phyloP scores from a whole-genome alignment of 2,329 filamentous ascomycete genomes.

The Beauveria sp. region DNA sequence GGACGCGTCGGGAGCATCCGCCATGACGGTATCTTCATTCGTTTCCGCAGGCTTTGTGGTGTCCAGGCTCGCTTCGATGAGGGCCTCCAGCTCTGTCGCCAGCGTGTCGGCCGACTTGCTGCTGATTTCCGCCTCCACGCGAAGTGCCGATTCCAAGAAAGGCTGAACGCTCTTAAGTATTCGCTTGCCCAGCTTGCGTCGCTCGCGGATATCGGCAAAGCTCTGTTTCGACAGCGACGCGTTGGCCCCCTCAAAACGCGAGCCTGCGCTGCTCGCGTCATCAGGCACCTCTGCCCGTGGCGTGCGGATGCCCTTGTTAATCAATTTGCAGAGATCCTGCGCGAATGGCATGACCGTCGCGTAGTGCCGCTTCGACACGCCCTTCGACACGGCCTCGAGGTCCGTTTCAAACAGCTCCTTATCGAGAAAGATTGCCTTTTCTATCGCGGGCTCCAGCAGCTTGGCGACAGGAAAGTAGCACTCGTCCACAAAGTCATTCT shows the following conservation, averaged over 20 bases:
- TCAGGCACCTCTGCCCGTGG: slow-evolving; percentile 23
- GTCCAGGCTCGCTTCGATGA: slow-evolving; percentile 62
- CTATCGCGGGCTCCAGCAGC: slow-evolving; percentile 68
- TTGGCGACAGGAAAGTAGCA: slow-evolving; percentile 86
- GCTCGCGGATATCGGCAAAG: slow-evolving; percentile 66
- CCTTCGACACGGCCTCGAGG: slow-evolving; percentile 41
- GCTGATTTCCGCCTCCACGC: slow-evolving; percentile 74
- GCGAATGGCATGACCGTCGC: slow-evolving; percentile 50
- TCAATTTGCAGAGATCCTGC: slow-evolving; percentile 46
- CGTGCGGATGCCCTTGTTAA: slow-evolving; percentile 44
- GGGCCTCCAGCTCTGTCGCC: slow-evolving; percentile 63
- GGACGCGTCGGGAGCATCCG: slow-evolving; percentile 36
- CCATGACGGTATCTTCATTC: slow-evolving; percentile 39
- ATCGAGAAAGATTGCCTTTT: slow-evolving; percentile 70
- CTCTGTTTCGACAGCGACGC: slow-evolving; percentile 43
- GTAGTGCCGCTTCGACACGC: slow-evolving; percentile 49
- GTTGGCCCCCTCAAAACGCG: slow-evolving; percentile 29
- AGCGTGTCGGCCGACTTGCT: slow-evolving; percentile 62
- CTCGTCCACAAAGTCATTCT: slow-evolving; percentile 74
- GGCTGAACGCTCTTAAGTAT: slow-evolving; percentile 80
- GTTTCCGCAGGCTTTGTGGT: slow-evolving; percentile 33
- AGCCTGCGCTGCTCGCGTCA: slow-evolving; percentile 15
- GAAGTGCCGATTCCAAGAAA: slow-evolving; percentile 65
- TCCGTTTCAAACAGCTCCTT: slow-evolving; percentile 51
- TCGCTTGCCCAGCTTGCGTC: slow-evolving; percentile 77